Evolutionary conservation across 345 rosid genomes (phyloP), one percentile per base, ranked within the genome.

Genomic region (Odontarrhena argentea): DNA sequence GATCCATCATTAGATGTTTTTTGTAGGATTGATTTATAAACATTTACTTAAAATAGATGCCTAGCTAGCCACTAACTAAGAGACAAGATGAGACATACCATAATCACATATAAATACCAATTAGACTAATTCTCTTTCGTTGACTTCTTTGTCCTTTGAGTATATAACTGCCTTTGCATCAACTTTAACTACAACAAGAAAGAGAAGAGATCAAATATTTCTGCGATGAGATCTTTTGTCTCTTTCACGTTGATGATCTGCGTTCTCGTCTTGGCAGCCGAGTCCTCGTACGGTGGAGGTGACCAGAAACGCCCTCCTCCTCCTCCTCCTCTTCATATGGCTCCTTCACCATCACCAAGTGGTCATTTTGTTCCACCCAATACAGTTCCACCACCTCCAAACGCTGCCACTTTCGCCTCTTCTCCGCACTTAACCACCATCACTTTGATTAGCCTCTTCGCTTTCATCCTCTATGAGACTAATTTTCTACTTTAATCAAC

Each of bases 301-400:
- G 14, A 30, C 24, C 34, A 40, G 13, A 65, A 30, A 42, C 52
- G 1, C 4, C 2, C 34, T 52, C 51, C 52, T 36, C 28, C 60
- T 48, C 56, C 36, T 32, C 36, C 34, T 41, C 60, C 51, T 34
- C 26, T 42, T 35, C 55, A 35, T 9, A 30, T 53, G 60, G 69
- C 60, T 65, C 60, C 69, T 52, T 51, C 60, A 28, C 69, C 70
- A 42, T 15, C 68, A 37, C 68, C 68, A 42, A 7, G 3, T 36
- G 51, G 18, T 45, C 15, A 9, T 3, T 30, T 6, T 40, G 30
- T 28, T 52, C 49, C 41, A 52, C 46, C 58, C 49, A 64, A 50
- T 24, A 38, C 30, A n/a, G 8, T 6, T 50, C 38, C 58, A 38
- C 26, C 68, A 8, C 68, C 58, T 50, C 68, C 60, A 11, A 65